phyloP scores from a whole-genome alignment of 805 yeast genomes.

The Monosporozyma solicola region DNA sequence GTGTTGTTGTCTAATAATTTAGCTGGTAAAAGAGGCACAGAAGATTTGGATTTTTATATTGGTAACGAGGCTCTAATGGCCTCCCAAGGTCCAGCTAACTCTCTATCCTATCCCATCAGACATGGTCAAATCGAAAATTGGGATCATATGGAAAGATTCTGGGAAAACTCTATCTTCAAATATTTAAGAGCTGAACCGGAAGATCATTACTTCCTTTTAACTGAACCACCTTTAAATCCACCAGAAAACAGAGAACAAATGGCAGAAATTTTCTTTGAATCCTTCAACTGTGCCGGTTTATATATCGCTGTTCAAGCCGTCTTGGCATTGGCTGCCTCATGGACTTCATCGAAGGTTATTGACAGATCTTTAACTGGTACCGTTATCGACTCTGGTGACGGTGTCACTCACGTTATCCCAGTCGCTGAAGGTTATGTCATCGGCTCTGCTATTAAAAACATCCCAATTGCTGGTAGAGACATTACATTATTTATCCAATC shows the following conservation, averaged over 20 bases:
- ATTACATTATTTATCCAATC: slow-evolving; percentile 91
- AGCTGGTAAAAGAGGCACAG: slow-evolving; percentile 76
- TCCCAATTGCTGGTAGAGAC: slow-evolving; percentile 98
- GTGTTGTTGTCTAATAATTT: slow-evolving; percentile 33
- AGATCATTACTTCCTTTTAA: slow-evolving; percentile 88
- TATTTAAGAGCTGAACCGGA: slow-evolving; percentile 97
- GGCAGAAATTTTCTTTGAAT: slow-evolving; percentile 98
- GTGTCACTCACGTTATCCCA: slow-evolving; percentile 98
- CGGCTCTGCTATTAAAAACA: slow-evolving; percentile 93
- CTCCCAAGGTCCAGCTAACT: slow-evolving; percentile 84
- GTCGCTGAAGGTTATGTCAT: slow-evolving; percentile 99
- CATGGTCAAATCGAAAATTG: slow-evolving; percentile 98
- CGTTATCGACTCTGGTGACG: slow-evolving; percentile 97
- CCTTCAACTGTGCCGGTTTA: slow-evolving; percentile 96
- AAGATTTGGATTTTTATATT: slow-evolving; percentile 86
- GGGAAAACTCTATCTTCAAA: slow-evolving; percentile 96
- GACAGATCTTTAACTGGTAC: slow-evolving; percentile 97
- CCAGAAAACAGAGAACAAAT: slow-evolving; percentile 98
- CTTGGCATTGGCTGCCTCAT: slow-evolving; percentile 93
- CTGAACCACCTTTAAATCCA: slow-evolving; percentile 99
- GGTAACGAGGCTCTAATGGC: slow-evolving; percentile 93
- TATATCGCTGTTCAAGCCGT: slow-evolving; percentile 99
- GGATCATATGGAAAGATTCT: slow-evolving; percentile 99
- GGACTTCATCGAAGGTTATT: slow-evolving; percentile 94
- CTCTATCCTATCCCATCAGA: slow-evolving; percentile 83